Evolutionary conservation across 2,329 filamentous ascomycete species (phyloP).

Genomic region (Claviceps paspali): DNA sequence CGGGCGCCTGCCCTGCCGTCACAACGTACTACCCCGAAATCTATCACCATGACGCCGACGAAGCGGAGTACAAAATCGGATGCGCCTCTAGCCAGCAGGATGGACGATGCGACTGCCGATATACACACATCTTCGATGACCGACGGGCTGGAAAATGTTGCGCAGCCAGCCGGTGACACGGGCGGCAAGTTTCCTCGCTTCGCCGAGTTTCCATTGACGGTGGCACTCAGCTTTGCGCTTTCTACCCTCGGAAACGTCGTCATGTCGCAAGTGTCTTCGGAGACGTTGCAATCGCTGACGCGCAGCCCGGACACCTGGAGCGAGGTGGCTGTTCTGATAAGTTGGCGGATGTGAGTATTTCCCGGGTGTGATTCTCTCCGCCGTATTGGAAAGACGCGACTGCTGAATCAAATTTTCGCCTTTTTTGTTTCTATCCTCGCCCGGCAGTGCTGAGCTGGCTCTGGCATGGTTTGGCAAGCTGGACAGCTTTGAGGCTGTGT

Average conservation of each 20-base stretch:
- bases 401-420: not conserved
- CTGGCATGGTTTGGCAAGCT: conserved; percentile 60
- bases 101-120: not conserved
- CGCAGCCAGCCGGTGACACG: not conserved
- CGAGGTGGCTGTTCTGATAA: conserved; percentile 40
- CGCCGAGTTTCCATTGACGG: conserved; percentile 37
- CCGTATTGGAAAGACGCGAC: conserved; percentile 4
- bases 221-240: conserved; percentile 41
- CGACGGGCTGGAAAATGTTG: conserved; percentile 5
- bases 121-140: conserved; percentile 5
- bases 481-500: conserved; percentile 56
- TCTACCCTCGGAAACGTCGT: conserved; percentile 50
- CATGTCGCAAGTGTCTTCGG: conserved; percentile 41
- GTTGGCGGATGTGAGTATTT: conserved; percentile 38
- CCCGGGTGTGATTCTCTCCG: not conserved
- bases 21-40: not conserved
- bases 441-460: conserved; percentile 47
- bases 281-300: conserved; percentile 53
- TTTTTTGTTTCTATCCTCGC: not conserved
- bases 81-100: conserved; percentile 6
- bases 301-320: conserved; percentile 45
- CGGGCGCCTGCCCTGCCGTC: not conserved
- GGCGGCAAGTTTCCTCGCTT: conserved; percentile 23
- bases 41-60: conserved; percentile 9
- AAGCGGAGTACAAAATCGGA: conserved; percentile 11